Base-by-base conservation (phyloP, 2,329 filamentous ascomycete species). In the Talaromyces verruculosus region DNA sequence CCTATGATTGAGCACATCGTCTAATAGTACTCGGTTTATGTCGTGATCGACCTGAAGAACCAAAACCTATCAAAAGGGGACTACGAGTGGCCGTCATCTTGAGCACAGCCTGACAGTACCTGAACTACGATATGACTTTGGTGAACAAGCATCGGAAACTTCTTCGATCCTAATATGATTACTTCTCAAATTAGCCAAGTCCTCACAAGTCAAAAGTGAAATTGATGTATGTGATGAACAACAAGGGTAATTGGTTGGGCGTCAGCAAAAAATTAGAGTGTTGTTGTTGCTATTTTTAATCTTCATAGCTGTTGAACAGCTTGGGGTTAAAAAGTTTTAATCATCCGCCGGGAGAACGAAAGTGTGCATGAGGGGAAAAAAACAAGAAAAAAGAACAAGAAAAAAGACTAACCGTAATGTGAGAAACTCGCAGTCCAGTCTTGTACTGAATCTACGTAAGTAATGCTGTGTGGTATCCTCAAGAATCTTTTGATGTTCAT, bases 251-350 rank as follows among this genome's bases (percentile, higher is more conserved):
- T 57, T 30, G 41, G n/a, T 41, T 63, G 59, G 76, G 76, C 75
- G 79, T 89, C 87, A 88, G 85, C 78, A 88, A 89, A 88, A 89
- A 89, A 89, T 88, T 88, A 89, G 86, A 89, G 85, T 88, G 82
- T 85, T 85, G 82, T 85, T 87, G 85, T 86, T 87, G 84, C 82
- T 71, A 81, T 80, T 84, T 82, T 76, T 84, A 79, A 77, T 87
- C 85, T 80, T 87, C 86, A 88, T 78, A 66, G 82, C 73, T 69
- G 68, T 71, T 71, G 72, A 69, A 68, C 69, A 74, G 75, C 77
- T 88, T 82, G 82, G 86, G 81, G 86, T 88, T 89, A 88, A 89
- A 89, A 88, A 88, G 77, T 68, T 79, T 78, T 88, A 84, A 88
- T 89, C 87, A 84, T 86, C 74, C 79, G 78, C 78, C 79, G 63